Conservation (phyloP, 441 rosid species). For the Gossypium trilobum region DNA sequence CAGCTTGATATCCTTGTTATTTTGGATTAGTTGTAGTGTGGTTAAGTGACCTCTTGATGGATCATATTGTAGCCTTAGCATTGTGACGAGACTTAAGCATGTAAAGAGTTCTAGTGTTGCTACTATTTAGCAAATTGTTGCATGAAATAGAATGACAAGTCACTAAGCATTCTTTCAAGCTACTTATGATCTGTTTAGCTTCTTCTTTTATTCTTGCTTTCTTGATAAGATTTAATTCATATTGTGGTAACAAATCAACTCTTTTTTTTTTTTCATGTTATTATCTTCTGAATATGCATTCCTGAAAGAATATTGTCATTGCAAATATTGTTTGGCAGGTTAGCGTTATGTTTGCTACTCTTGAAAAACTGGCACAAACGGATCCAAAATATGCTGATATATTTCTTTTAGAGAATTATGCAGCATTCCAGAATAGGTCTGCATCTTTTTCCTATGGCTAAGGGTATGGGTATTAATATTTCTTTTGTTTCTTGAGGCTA, state of each 20-base stretch:
- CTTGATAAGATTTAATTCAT: background rate
- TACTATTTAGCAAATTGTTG: background rate
- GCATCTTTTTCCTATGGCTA: background rate
- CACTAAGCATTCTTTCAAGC: background rate
- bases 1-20: background rate
- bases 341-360: constrained; percentile 84
- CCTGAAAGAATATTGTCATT: constrained; percentile 13
- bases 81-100: background rate
- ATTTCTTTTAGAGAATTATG: constrained; percentile 90
- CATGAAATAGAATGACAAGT: background rate
- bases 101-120: background rate
- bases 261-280: background rate
- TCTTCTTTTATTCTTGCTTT: background rate
- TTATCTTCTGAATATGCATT: background rate
- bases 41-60: background rate
- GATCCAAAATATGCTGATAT: constrained; percentile 89
- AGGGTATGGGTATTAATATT: background rate
- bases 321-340: constrained; percentile 48
- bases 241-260: background rate
- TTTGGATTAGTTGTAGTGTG: background rate
- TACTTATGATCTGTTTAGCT: background rate
- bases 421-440: constrained; percentile 95
- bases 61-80: background rate
- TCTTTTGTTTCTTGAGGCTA: background rate
- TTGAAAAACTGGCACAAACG: constrained; percentile 87